phyloP scores from a whole-genome alignment of 257 asterid species.

The Capsicum chinense region DNA sequence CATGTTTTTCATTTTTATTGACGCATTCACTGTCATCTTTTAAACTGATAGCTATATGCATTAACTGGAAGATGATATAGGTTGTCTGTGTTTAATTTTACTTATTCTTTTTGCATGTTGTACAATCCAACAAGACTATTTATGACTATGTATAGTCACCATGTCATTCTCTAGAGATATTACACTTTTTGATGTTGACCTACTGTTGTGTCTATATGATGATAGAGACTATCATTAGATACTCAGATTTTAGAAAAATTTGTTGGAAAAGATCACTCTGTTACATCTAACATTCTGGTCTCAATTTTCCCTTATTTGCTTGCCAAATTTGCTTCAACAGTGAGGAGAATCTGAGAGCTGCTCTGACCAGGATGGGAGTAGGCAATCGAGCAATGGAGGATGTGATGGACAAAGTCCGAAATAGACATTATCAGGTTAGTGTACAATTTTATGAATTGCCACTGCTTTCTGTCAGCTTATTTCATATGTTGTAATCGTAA shows the following conservation, averaged over 20 bases:
- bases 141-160: neutral
- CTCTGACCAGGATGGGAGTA: constrained; percentile 83
- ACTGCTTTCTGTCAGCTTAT: constrained; percentile 1
- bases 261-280: neutral
- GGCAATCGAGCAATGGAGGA: constrained; percentile 73
- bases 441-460: constrained; percentile 19
- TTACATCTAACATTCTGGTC: neutral
- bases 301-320: neutral
- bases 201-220: neutral
- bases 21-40: neutral
- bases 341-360: constrained; percentile 90
- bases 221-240: neutral
- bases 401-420: constrained; percentile 76
- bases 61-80: neutral
- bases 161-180: neutral
- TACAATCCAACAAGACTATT: neutral
- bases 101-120: neutral
- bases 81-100: neutral
- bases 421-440: constrained; percentile 87
- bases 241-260: neutral
- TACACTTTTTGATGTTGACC: neutral
- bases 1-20: neutral
- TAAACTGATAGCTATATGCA: neutral
- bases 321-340: constrained; percentile 53
- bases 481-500: constrained; percentile 29